Evolutionary conservation across 768 basidiomycete genomes (phyloP).

Genomic region (Termitomyces sp.): DNA sequence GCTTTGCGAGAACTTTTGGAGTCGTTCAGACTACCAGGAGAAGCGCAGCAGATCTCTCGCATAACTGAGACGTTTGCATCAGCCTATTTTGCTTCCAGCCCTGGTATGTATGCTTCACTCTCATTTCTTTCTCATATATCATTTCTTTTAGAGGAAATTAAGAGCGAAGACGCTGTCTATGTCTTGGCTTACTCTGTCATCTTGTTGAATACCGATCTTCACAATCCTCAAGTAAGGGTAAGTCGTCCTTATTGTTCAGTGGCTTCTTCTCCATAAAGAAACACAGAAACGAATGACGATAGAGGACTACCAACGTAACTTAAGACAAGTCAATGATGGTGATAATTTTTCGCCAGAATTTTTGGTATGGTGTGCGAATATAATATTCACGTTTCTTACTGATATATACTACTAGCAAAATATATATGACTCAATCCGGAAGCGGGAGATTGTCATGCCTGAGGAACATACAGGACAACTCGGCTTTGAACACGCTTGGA

Average conservation of each 20-base stretch:
- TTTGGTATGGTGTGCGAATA: conserved; percentile 44
- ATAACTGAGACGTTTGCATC: conserved; percentile 96
- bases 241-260: conserved; percentile 19
- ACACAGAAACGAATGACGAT: conserved; percentile 90
- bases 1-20: conserved; percentile 95
- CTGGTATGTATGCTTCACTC: conserved; percentile 43
- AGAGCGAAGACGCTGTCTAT: conserved; percentile 88
- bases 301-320: conserved; percentile 89
- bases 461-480: conserved; percentile 96
- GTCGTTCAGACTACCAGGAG: conserved; percentile 90
- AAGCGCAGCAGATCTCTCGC: conserved; percentile 87
- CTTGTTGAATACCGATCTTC: conserved; percentile 96
- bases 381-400: neutral
- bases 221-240: conserved; percentile 90
- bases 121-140: conserved; percentile 1
- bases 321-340: conserved; percentile 88
- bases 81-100: conserved; percentile 79
- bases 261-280: neutral
- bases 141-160: conserved; percentile 66
- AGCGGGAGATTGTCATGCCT: conserved; percentile 93
- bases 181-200: conserved; percentile 94
- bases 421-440: conserved; percentile 93
- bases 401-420: conserved; percentile 53
- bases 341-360: conserved; percentile 81
- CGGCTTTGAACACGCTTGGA: conserved; percentile 99